phyloP scores from a whole-genome alignment of 768 basidiomycete genomes.

The Agaricus blazei region DNA sequence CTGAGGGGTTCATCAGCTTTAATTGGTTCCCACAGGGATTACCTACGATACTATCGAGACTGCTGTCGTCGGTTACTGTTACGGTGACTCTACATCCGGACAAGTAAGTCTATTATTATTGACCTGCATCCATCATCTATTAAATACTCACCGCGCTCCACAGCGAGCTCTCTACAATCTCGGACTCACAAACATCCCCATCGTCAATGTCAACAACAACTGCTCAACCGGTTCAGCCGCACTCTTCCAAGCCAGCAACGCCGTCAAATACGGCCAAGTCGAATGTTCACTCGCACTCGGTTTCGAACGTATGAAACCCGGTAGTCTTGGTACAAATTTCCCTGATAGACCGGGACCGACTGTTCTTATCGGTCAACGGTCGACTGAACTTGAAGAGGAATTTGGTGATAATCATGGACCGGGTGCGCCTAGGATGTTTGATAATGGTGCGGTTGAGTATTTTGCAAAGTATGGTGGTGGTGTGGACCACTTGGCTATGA shows the following conservation, averaged over 20 bases:
- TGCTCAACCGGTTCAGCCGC: slow-evolving; percentile 82
- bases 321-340: slow-evolving; percentile 64
- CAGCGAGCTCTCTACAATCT: slow-evolving; percentile 78
- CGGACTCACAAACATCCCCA: slow-evolving; percentile 78
- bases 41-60: slow-evolving; percentile 73
- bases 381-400: slow-evolving; percentile 42
- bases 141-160: neutral
- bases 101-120: slow-evolving; percentile 38
- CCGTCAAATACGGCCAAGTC: slow-evolving; percentile 62
- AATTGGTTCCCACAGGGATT: slow-evolving; percentile 44
- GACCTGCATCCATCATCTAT: neutral
- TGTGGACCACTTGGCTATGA: slow-evolving; percentile 66
- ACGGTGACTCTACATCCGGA: slow-evolving; percentile 74
- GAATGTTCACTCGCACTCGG: slow-evolving; percentile 81
- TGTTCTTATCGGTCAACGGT: slow-evolving; percentile 36
- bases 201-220: slow-evolving; percentile 86
- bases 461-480: slow-evolving; percentile 68
- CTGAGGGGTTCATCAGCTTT: neutral
- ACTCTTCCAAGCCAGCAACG: slow-evolving; percentile 66
- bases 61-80: slow-evolving; percentile 75
- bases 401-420: slow-evolving; percentile 66
- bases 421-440: slow-evolving; percentile 67
- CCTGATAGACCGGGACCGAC: slow-evolving; percentile 50
- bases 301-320: slow-evolving; percentile 81
- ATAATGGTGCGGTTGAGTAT: slow-evolving; percentile 73